These are phyloP conservation scores for Gaeumannomyces tritici DNA, from an alignment of 2,329 filamentous ascomycete genomes.

Conservation along the genomic window DNA sequence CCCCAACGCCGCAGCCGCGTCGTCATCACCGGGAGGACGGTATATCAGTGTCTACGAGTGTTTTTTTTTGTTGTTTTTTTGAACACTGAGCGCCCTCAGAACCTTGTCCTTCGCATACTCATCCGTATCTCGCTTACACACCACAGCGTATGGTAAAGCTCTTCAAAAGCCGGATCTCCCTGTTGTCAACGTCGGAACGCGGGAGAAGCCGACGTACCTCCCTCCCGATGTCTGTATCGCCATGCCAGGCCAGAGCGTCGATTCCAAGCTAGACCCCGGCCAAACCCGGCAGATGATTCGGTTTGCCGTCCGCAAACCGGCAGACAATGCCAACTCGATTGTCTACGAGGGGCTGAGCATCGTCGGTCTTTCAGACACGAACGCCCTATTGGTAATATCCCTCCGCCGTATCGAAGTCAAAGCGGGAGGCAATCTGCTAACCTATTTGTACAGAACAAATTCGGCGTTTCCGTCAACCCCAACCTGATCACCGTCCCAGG, in stretches of 20 bases:
- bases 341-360: constrained; percentile 43
- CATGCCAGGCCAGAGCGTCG: constrained; percentile 51
- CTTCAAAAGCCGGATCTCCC: constrained; percentile 34
- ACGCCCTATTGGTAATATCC: constrained; percentile 10
- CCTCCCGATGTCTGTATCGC: constrained; percentile 62
- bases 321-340: constrained; percentile 59
- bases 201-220: constrained; percentile 48
- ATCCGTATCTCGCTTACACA: neutral
- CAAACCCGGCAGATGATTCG: constrained; percentile 62
- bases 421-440: neutral
- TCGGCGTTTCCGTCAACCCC: constrained; percentile 36
- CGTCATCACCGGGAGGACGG: neutral
- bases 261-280: constrained; percentile 43
- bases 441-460: constrained; percentile 25
- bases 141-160: constrained; percentile 7
- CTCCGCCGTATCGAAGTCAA: neutral
- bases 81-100: constrained; percentile 23
- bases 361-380: constrained; percentile 39
- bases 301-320: constrained; percentile 60
- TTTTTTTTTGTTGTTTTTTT: constrained; percentile 34
- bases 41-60: constrained; percentile 34
- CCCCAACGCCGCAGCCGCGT: neutral
- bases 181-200: constrained; percentile 57
- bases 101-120: neutral
- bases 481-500: constrained; percentile 53